phyloP scores from a whole-genome alignment of 2,329 filamentous ascomycete species.

The Ophiostoma ulmi region DNA sequence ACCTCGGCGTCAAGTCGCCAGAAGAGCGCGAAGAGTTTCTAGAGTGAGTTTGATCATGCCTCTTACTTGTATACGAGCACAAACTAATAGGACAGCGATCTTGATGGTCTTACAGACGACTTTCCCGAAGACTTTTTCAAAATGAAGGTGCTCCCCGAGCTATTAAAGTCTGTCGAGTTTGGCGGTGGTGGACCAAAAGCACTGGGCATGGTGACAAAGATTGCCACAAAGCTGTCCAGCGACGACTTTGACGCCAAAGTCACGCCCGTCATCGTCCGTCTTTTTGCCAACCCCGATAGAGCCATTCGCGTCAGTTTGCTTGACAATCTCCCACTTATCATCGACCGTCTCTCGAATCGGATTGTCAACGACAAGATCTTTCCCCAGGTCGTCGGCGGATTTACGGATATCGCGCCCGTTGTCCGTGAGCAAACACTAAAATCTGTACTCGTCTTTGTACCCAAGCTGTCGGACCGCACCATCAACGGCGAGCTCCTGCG shows the following conservation, averaged over 20 bases:
- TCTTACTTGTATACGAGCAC: neutral
- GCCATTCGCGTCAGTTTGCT: conserved; percentile 86
- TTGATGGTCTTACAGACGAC: conserved; percentile 83
- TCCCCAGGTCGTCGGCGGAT: conserved; percentile 91
- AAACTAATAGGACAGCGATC: conserved; percentile 46
- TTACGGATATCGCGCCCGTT: conserved; percentile 83
- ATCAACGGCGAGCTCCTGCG: conserved; percentile 90
- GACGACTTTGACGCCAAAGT: conserved; percentile 86
- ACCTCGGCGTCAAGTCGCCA: conserved; percentile 79
- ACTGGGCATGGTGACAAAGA: conserved; percentile 82
- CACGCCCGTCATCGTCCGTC: conserved; percentile 76
- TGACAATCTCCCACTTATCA: conserved; percentile 84
- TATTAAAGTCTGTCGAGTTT: conserved; percentile 98
- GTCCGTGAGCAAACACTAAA: conserved; percentile 96
- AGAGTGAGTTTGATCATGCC: conserved; percentile 41
- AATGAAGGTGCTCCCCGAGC: conserved; percentile 88
- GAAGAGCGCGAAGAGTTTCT: conserved; percentile 80
- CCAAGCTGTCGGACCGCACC: conserved; percentile 84
- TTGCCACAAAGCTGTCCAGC: conserved; percentile 75
- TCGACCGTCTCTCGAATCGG: conserved; percentile 81
- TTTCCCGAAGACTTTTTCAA: conserved; percentile 98
- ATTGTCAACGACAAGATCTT: conserved; percentile 95
- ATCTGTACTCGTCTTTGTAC: conserved; percentile 79
- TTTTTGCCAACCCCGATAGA: conserved; percentile 87
- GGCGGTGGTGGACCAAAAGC: conserved; percentile 92